Evolutionary conservation across 768 basidiomycete species (phyloP), one percentile per base, ranked within the genome.

Genomic region (Fomitopsis pulvina): DNA sequence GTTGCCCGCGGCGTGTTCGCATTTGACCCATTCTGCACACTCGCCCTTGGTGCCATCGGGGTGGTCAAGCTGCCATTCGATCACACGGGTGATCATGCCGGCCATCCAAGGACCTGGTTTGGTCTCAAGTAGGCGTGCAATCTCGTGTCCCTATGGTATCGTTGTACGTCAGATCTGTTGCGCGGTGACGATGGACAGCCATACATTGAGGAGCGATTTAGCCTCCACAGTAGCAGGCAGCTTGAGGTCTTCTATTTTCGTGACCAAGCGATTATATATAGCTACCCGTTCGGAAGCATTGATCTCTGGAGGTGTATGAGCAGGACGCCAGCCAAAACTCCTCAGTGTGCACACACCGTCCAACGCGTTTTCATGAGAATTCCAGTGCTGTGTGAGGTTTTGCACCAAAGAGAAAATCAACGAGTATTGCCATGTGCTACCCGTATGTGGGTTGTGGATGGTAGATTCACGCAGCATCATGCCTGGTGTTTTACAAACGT

Each of bases 1-100:
- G 34, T 68, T 64, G n/a, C 79, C 80, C 22, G 73, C 69, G 7
- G 57, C 61, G 30, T 72, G 71, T 58, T 84, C 78, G n/a, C 66
- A 64, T 50, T 68, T 66, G 38, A 97, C 68, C 91, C 91, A 96
- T 11, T 63, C 63, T 25, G 71, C 62, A 61, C 92, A 93, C 3
- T 81, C 78, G 4, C 80, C 83, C 59, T 80, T 79, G 3, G 79
- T 77, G 1, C 74, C 77, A 2, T 72, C 59, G 0, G 93, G 90
- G 62, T 92, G 69, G 29, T 79, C 83, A 6, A 98, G 73, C 58
- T 93, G 92, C 94, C 93, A 98, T 52, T 83, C 78, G 18, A 91
- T 60, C 22, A 97, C 74, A 41, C 73, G 76, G n/a, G 74, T 68
- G 18, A 91, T 70, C 5, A 83, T 74, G 25, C 74, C 67, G 27